Evolutionary conservation across 1,284 basidiomycete species (phyloP).

Genomic region (Pseudomicrostroma phylloplanum): DNA sequence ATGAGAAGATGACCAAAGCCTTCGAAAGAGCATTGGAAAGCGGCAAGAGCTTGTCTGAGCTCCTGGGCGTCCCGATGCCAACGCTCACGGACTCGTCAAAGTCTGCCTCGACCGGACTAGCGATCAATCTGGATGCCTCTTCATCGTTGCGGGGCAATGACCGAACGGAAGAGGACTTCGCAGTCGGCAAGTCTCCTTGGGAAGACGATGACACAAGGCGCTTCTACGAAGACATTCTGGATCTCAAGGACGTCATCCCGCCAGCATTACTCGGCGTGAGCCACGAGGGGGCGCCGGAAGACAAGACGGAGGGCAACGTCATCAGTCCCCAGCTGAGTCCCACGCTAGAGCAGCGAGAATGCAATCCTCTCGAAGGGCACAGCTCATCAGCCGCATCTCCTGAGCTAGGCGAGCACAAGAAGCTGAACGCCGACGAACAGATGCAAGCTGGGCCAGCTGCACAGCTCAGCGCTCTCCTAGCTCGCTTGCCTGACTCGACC

Average conservation of each 20-base stretch:
- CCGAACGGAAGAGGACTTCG: slow-evolving; percentile 36
- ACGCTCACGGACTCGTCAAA: slow-evolving; percentile 67
- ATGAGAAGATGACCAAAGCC: slow-evolving; percentile 92
- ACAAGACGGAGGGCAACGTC: slow-evolving; percentile 18
- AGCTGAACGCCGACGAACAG: slow-evolving; percentile 45
- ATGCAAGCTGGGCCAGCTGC: slow-evolving; percentile 74
- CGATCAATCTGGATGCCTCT: slow-evolving; percentile 53
- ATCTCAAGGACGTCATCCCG: slow-evolving; percentile 85
- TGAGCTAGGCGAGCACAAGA: slow-evolving; percentile 13
- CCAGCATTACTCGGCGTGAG: slow-evolving; percentile 66
- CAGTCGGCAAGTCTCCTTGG: slow-evolving; percentile 70
- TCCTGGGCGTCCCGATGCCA: slow-evolving; percentile 74
- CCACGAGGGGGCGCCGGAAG: slow-evolving; percentile 19
- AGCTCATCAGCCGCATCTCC: neutral
- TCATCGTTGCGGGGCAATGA: slow-evolving; percentile 54
- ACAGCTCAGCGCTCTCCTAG: slow-evolving; percentile 80
- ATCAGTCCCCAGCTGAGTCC: neutral
- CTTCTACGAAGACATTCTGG: slow-evolving; percentile 89
- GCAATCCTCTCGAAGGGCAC: slow-evolving; percentile 52
- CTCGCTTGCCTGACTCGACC: slow-evolving; percentile 84
- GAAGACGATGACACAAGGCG: slow-evolving; percentile 92
- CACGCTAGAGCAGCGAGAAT: slow-evolving; percentile 13
- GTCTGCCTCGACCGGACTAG: slow-evolving; percentile 53
- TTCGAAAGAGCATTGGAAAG: slow-evolving; percentile 70
- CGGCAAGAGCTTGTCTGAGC: slow-evolving; percentile 67